phyloP scores from a whole-genome alignment of 164 flowering plant genomes.

The Liriodendron chinense region DNA sequence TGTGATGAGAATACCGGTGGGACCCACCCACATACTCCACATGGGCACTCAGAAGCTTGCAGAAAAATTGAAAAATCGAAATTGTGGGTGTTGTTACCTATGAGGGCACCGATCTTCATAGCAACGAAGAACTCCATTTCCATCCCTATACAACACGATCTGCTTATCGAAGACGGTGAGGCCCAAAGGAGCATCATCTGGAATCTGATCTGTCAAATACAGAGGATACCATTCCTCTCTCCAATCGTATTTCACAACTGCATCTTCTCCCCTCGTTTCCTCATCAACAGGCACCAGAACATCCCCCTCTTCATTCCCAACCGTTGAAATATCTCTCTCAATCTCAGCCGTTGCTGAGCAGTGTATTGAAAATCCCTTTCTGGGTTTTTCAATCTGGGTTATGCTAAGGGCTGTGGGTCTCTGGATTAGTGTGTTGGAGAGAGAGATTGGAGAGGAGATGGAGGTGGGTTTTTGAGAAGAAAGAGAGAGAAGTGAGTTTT shows the following conservation, averaged over 20 bases:
- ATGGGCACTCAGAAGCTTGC: too few species aligned
- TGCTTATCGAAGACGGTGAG: slow-evolving; percentile 82
- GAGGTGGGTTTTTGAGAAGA: slow-evolving; percentile 10
- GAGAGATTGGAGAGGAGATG: not conserved
- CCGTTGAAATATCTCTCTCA: slow-evolving; percentile 15
- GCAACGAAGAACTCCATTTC: slow-evolving; percentile 61
- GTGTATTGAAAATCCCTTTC: slow-evolving; percentile 1
- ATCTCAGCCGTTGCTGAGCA: slow-evolving; percentile 34
- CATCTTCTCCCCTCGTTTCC: slow-evolving; percentile 30
- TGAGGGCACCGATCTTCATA: slow-evolving; percentile 89
- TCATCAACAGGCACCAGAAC: slow-evolving; percentile 32
- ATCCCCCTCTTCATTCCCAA: slow-evolving; percentile 24
- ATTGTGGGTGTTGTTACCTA: slow-evolving; percentile 41
- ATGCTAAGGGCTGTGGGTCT: not conserved
- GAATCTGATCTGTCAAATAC: slow-evolving; percentile 67
- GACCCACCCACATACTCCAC: too few species aligned
- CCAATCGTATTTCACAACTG: slow-evolving; percentile 72
- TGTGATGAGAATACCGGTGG: too few species aligned
- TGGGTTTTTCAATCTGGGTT: slow-evolving; percentile 7
- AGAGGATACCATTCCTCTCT: slow-evolving; percentile 95
- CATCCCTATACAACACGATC: slow-evolving; percentile 74
- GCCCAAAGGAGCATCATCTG: slow-evolving; percentile 91
- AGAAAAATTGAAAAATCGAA: not conserved
- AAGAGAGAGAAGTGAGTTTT: slow-evolving; percentile 15
- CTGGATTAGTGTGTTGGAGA: slow-evolving; percentile 9